Evolutionary conservation across 2,329 filamentous ascomycete species (phyloP).

Genomic region (Fusarium succisae): DNA sequence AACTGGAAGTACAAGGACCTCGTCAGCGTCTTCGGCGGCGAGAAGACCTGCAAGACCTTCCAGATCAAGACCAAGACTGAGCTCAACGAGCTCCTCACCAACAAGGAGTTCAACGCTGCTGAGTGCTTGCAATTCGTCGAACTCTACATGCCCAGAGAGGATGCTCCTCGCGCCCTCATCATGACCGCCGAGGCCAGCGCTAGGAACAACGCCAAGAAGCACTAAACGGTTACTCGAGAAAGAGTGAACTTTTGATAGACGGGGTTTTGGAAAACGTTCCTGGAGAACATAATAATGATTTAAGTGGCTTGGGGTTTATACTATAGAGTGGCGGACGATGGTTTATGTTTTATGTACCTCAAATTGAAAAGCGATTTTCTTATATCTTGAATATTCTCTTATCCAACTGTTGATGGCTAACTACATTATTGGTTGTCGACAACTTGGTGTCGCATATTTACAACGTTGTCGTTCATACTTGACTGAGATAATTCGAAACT

Average conservation of each 20-base stretch:
- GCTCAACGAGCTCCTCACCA: conserved; percentile 70
- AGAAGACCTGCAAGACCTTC: conserved; percentile 68
- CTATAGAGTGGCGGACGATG: conserved; percentile 23
- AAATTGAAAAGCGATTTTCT: conserved; percentile 38
- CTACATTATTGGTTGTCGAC: background rate
- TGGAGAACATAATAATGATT: conserved; percentile 36
- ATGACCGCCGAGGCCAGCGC: conserved; percentile 77
- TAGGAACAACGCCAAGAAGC: conserved; percentile 66
- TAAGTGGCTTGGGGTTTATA: conserved; percentile 28
- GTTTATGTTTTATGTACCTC: conserved; percentile 22
- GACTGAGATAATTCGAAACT: background rate
- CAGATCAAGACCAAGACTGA: conserved; percentile 75
- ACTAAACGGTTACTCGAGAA: conserved; percentile 35
- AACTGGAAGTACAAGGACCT: conserved; percentile 78
- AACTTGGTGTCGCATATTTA: background rate
- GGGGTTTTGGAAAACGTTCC: conserved; percentile 12
- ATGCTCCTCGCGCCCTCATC: conserved; percentile 76
- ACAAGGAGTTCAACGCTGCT: conserved; percentile 70
- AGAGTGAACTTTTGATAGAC: conserved; percentile 10
- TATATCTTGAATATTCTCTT: background rate
- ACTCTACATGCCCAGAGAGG: conserved; percentile 80
- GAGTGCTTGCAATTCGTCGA: conserved; percentile 76
- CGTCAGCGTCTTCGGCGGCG: conserved; percentile 73
- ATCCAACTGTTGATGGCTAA: background rate
- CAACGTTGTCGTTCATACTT: background rate